Evolutionary conservation across 331 rosid species (phyloP), one percentile per base, ranked within the genome.

Genomic region (Acacia pycnantha): DNA sequence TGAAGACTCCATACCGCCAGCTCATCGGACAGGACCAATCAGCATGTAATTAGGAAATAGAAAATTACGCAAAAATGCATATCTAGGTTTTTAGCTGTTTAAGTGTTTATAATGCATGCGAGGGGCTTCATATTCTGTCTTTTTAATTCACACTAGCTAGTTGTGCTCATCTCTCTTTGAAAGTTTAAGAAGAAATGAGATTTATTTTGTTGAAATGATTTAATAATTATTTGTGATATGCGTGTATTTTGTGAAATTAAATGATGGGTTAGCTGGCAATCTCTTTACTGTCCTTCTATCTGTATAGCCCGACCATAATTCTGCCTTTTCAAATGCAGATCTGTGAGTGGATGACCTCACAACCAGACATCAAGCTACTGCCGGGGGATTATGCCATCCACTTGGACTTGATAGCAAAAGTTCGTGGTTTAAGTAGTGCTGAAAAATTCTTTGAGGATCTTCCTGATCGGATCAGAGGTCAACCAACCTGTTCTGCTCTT

Each of bases 381-480:
- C 83, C 90, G 10, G 98, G 98, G 41, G 99, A 95, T 73, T 93
- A 93, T 80, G 99, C 97, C 9, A 88, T 92, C 79, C 97, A 93
- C 82, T 90, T 95, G 87, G 99, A 95, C 84, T 93, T 95, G 90
- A 86, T 95, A 88, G 89, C 92, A 11, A 95, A 95, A 92, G 89
- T 93, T 68, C 94, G 97, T 1, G 98, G 99, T 43, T 77, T 95
- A 68, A 84, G 64, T 46, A 90, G 96, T 50, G 97, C 98, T 2
- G 99, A 93, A 75, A 95, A 95, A 51, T 95, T 95, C 88, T 95
- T 95, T 58, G 97, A 93, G 91, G 97, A 92, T 90, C 88, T 95
- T 50, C 97, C 97, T 26, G 89, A 88, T 43, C 58, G 73, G 31
- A 84, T 91, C 92, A 85, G 82, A 68, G 91, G 83, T 67, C 85